Evolutionary conservation across 2,329 filamentous ascomycete species (phyloP).

Genomic region (Aspergillus niger): DNA sequence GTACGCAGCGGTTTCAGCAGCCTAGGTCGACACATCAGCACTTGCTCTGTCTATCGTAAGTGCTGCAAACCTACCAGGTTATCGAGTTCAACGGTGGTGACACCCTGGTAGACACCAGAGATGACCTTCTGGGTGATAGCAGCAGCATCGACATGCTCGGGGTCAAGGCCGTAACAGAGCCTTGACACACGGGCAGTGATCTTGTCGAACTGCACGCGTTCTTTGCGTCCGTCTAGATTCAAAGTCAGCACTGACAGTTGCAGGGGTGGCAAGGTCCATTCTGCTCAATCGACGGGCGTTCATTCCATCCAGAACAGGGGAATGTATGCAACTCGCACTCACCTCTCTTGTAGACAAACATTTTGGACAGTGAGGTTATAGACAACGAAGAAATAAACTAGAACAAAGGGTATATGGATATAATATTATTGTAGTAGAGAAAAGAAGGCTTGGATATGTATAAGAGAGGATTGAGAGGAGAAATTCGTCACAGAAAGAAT

Average conservation of each 20-base stretch:
- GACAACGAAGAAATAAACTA: constrained; percentile 16
- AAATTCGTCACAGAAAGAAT: constrained; percentile 7
- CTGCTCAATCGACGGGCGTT: background rate
- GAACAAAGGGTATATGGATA: constrained; percentile 28
- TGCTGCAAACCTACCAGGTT: constrained; percentile 71
- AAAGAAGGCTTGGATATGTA: constrained; percentile 7
- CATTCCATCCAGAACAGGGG: background rate
- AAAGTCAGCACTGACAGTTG: constrained; percentile 22
- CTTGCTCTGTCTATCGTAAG: background rate
- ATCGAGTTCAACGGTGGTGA: constrained; percentile 93
- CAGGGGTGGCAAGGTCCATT: constrained; percentile 22
- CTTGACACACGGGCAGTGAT: constrained; percentile 98
- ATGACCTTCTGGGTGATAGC: constrained; percentile 99
- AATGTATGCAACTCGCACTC: constrained; percentile 29
- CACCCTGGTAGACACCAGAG: constrained; percentile 97
- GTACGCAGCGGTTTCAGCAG: constrained; percentile 97
- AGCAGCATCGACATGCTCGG: constrained; percentile 93
- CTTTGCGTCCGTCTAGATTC: constrained; percentile 88
- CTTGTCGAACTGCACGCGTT: constrained; percentile 99
- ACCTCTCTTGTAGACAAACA: constrained; percentile 68
- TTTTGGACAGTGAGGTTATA: constrained; percentile 37
- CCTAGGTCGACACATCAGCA: constrained; percentile 56
- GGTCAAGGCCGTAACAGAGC: constrained; percentile 95
- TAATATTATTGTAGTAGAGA: constrained; percentile 18
- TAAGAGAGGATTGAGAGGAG: constrained; percentile 5